phyloP scores from a whole-genome alignment of 768 basidiomycete species.

The Antrodiella citrinella region DNA sequence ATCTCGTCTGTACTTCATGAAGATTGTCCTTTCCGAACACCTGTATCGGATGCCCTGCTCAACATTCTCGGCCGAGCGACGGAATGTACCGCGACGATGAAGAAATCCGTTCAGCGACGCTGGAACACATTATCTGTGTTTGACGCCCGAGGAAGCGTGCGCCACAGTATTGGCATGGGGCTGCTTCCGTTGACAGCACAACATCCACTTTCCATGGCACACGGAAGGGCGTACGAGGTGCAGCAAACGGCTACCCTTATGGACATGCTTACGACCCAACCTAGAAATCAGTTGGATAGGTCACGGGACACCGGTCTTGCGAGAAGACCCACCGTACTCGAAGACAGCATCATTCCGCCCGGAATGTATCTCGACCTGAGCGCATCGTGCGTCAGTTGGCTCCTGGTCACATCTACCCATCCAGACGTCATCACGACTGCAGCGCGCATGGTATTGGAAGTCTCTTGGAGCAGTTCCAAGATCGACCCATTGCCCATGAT shows the following conservation, averaged over 20 bases:
- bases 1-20: conserved; percentile 10
- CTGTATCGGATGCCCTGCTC: conserved; percentile 10
- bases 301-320: neutral
- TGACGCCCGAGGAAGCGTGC: neutral
- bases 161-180: neutral
- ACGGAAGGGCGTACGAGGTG: neutral
- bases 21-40: conserved; percentile 16
- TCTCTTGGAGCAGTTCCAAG: neutral
- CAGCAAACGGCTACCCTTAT: neutral
- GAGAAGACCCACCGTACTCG: neutral
- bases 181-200: neutral
- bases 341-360: neutral
- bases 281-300: neutral
- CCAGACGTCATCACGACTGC: neutral
- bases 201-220: neutral
- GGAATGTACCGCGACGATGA: neutral
- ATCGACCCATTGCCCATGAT: neutral
- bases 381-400: neutral
- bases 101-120: neutral
- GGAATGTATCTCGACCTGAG: neutral
- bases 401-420: neutral
- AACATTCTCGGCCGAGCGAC: neutral
- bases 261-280: neutral
- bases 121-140: neutral
- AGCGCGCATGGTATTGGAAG: neutral